Conservation (phyloP, 352 stramenopile genomes). For the Phytopythium oedochilum region DNA sequence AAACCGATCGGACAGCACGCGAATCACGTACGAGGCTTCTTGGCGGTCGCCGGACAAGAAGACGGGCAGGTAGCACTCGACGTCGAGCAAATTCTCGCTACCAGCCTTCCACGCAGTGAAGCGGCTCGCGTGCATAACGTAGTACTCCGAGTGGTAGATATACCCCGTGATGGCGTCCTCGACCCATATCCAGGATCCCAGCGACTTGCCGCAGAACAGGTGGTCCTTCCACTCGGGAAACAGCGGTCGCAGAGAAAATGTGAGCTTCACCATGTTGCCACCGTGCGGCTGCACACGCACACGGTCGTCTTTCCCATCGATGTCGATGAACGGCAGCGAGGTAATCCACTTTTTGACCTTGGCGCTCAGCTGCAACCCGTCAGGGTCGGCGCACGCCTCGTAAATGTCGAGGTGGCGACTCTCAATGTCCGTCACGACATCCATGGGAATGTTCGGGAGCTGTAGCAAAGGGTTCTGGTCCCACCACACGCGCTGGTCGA, state of each 20-base stretch:
- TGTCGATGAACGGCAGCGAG: constrained; percentile 62
- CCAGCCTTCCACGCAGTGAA: constrained; percentile 65
- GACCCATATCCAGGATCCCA: constrained; percentile 97
- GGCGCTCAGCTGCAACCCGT: constrained; percentile 31
- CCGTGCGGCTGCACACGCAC: constrained; percentile 94
- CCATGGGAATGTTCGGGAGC: constrained; percentile 86
- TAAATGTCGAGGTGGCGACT: constrained; percentile 58
- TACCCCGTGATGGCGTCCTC: constrained; percentile 92
- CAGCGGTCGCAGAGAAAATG: constrained; percentile 72
- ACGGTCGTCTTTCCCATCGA: constrained; percentile 18
- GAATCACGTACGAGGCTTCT: constrained; percentile 89
- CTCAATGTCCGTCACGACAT: constrained; percentile 88
- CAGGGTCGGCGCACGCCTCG: constrained; percentile 34
- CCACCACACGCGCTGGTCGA: constrained; percentile 98
- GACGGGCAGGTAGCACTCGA: constrained; percentile 96
- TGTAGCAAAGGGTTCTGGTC: constrained; percentile 94
- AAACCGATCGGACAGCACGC: constrained; percentile 95
- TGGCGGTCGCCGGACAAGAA: constrained; percentile 91
- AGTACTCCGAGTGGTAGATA: constrained; percentile 94
- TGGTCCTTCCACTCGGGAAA: constrained; percentile 71
- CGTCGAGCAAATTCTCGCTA: constrained; percentile 48
- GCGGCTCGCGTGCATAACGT: constrained; percentile 79
- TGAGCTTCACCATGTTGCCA: constrained; percentile 90
- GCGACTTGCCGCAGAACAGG: constrained; percentile 43
- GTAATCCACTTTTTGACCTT: constrained; percentile 73